phyloP scores from a whole-genome alignment of 2,329 filamentous ascomycete genomes.

The Pseudogymnoascus sp. region DNA sequence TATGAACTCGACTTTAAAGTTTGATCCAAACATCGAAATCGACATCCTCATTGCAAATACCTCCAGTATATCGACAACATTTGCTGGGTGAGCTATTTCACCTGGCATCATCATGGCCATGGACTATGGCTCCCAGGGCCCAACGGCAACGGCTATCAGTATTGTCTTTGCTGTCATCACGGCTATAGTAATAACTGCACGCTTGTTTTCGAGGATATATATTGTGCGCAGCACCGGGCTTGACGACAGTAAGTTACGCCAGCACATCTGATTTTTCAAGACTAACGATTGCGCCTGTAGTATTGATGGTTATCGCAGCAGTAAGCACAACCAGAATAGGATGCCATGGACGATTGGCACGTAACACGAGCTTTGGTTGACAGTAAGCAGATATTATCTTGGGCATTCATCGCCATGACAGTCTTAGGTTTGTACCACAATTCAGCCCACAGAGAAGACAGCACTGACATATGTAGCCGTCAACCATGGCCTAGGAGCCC shows the following conservation, averaged over 20 bases:
- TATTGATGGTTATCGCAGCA: conserved; percentile 8
- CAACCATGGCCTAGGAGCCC: conserved; percentile 6
- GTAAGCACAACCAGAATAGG: background rate
- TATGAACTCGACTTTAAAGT: background rate
- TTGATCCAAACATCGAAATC: background rate
- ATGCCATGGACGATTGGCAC: background rate
- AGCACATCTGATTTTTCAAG: background rate
- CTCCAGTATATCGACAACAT: background rate
- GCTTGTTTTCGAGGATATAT: conserved; percentile 11
- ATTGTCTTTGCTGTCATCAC: conserved; percentile 12
- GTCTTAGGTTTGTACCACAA: background rate
- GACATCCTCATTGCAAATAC: background rate
- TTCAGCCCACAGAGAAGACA: background rate
- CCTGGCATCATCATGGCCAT: background rate
- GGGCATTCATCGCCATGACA: conserved; percentile 11
- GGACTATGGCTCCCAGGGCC: conserved; percentile 4
- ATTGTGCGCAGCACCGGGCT: conserved; percentile 8
- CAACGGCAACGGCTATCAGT: background rate
- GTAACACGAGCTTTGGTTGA: background rate
- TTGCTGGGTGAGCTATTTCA: background rate
- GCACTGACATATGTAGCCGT: conserved; percentile 9
- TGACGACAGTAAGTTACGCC: conserved; percentile 8
- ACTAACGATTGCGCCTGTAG: background rate
- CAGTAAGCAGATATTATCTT: conserved; percentile 4
- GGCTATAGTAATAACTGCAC: conserved; percentile 1